Base-by-base conservation (phyloP, 345 rosid genomes). In the Citrus inodora region DNA sequence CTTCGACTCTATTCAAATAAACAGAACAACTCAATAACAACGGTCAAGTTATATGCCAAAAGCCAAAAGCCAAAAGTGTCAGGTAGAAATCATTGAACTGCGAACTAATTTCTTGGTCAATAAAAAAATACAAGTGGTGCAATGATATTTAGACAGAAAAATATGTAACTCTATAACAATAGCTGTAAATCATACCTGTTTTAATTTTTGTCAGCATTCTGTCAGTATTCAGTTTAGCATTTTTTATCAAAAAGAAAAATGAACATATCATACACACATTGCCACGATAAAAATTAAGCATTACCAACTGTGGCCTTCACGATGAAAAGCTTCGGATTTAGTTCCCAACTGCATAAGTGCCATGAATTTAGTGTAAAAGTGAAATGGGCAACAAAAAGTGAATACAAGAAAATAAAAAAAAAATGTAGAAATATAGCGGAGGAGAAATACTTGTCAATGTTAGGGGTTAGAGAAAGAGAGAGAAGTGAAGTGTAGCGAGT, bases 271-370 rank as follows among this genome's bases (percentile, higher is more conserved):
- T 53, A 1, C 22, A 53, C 7, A 53, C 22, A 4, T 17, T 53
- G 58, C 58, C 21, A 17, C 19, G n/a, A 53, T 53, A 17, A 3
- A 4, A 46, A 46, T 46, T 53, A 53, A 17, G 22, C 21, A 53
- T 30, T 75, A 90, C 97, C 92, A 89, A 42, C 91, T 77, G 71
- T 81, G 82, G 74, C 90, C 93, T 80, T 90, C 90, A 27, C 88
- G 91, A 74, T 83, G 92, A 78, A 92, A 92, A 58, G 84, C 86
- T 60, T 90, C 94, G 56, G 97, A 77, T 83, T 92, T 92, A 56
- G 94, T 90, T 76, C 97, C 94, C 22, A 90, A 85, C 87, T 90
- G 90, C 90, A 92, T 84, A 85, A 80, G 87, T 8, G 93, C 91
- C 97, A 92, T 92, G 71, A 64, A 14, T 73, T 42, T 25, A 55